A percentile compares a stretch with the other conserved stretches of the same genome.
Conservation (phyloP, 257 asterid species). For the Solanum chilense region DNA sequence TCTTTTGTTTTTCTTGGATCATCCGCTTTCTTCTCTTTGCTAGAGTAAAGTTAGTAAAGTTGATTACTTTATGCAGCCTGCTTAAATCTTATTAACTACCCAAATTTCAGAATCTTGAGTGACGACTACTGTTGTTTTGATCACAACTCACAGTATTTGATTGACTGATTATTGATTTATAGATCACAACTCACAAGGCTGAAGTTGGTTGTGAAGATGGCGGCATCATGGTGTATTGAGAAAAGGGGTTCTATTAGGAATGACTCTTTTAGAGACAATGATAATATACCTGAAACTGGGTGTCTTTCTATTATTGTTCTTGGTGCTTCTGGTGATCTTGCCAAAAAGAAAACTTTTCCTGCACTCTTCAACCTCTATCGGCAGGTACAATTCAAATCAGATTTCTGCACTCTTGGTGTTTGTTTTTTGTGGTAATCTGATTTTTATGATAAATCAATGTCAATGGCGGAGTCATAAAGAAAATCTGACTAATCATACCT, state of each 20-base stretch:
- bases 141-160: neutral
- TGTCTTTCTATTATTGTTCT: slow-evolving; percentile 81
- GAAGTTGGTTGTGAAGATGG: slow-evolving; percentile 19
- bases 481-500: neutral
- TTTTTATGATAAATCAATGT: neutral
- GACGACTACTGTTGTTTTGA: neutral
- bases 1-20: neutral
- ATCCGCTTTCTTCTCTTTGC: neutral
- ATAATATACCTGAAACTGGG: slow-evolving; percentile 54
- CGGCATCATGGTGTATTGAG: slow-evolving; percentile 51
- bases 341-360: slow-evolving; percentile 97
- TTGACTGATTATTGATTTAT: neutral
- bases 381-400: slow-evolving; percentile 35
- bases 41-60: neutral
- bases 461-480: neutral
- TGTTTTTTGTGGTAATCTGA: neutral
- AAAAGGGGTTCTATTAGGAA: slow-evolving; percentile 32
- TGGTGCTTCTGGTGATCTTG: slow-evolving; percentile 99
- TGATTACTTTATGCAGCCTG: neutral
- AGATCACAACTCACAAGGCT: neutral
- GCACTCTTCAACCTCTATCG: slow-evolving; percentile 93
- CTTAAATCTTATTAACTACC: neutral
- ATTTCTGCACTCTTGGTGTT: neutral
- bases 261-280: slow-evolving; percentile 45
- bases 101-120: neutral